Conservation (phyloP, 257 asterid species). For the Leonotis leonurus region DNA sequence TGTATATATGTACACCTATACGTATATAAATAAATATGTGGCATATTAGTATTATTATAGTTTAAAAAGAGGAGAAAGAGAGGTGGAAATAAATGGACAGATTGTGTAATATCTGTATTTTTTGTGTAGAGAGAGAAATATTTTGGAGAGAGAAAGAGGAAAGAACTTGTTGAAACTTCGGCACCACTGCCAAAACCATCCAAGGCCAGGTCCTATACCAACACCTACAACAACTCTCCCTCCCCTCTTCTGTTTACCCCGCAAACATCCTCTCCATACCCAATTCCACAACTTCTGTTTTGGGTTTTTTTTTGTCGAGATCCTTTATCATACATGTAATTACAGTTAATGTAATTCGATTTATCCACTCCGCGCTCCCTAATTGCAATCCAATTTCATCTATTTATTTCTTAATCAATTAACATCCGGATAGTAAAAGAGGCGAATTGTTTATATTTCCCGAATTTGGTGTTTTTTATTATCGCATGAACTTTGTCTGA, state of each 20-base stretch:
- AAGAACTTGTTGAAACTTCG: conserved; percentile 30
- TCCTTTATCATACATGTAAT: conserved; percentile 14
- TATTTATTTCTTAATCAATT: conserved; percentile 14
- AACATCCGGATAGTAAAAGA: conserved; percentile 1
- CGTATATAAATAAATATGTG: background rate
- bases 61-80: conserved; percentile 10
- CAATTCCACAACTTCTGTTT: background rate
- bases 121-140: background rate
- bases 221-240: conserved; percentile 12
- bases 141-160: background rate
- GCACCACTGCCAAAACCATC: conserved; percentile 29
- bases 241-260: conserved; percentile 10
- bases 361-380: conserved; percentile 19
- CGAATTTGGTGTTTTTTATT: conserved; percentile 10
- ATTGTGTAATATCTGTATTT: conserved; percentile 26
- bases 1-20: background rate
- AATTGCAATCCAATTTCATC: conserved; percentile 23
- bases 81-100: conserved; percentile 22
- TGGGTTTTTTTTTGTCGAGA: conserved; percentile 18
- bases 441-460: conserved; percentile 20
- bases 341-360: conserved; percentile 18
- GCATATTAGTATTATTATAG: background rate
- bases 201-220: conserved; percentile 15
- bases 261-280: background rate
- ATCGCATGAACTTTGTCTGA: background rate